Percentiles rank a stretch among this genome's conserved stretches.
These are phyloP conservation scores for Pisolithus tinctorius DNA, from an alignment of 768 basidiomycete genomes.

Conservation along the genomic window DNA sequence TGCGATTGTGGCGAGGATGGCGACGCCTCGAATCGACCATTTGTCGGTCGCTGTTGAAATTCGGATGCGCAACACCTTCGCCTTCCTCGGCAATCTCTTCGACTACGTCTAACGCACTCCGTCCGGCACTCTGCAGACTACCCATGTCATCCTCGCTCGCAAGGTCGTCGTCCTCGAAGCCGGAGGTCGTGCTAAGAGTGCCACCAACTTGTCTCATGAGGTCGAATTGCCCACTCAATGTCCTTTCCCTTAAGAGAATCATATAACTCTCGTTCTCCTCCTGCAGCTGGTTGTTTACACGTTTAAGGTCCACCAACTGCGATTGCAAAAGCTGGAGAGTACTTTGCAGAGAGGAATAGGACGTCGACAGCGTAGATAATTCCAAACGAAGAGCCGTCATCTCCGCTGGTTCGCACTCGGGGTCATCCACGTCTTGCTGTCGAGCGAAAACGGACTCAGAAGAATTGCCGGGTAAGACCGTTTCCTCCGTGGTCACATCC, in stretches of 20 bases:
- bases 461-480: conserved; percentile 19
- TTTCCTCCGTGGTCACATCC: conserved; percentile 35
- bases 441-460: conserved; percentile 17
- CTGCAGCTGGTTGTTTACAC: conserved; percentile 81
- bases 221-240: conserved; percentile 83
- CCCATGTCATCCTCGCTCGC: conserved; percentile 38
- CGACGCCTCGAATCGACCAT: conserved; percentile 37
- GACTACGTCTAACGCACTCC: conserved; percentile 57
- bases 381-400: conserved; percentile 81
- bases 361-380: conserved; percentile 79
- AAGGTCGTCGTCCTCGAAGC: conserved; percentile 29
- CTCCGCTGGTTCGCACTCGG: conserved; percentile 75
- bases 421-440: conserved; percentile 51
- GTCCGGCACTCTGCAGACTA: conserved; percentile 50
- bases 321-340: conserved; percentile 79
- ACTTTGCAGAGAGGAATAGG: conserved; percentile 75
- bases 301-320: conserved; percentile 81
- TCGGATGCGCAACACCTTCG: conserved; percentile 33
- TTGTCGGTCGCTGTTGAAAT: conserved; percentile 29
- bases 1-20: conserved; percentile 41
- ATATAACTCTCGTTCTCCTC: conserved; percentile 98
- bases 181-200: conserved; percentile 33
- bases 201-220: conserved; percentile 62
- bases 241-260: conserved; percentile 86
- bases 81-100: conserved; percentile 38